phyloP scores from a whole-genome alignment of 345 rosid genomes.

The Geranium brycei region DNA sequence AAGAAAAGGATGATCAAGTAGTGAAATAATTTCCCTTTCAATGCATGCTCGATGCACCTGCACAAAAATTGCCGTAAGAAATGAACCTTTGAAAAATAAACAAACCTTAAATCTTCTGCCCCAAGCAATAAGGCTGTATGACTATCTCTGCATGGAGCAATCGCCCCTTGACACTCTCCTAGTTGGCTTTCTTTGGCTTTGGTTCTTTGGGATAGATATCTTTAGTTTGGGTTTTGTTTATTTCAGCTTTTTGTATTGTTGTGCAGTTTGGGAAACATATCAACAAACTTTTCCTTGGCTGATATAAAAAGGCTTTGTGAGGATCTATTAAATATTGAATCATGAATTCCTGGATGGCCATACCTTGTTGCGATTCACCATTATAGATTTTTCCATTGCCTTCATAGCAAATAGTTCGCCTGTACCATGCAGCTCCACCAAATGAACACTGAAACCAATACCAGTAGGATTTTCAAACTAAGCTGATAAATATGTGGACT shows the following conservation, averaged over 20 bases:
- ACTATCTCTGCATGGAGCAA: too few species aligned
- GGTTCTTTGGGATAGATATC: too few species aligned
- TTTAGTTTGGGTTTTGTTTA: too few species aligned
- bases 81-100: conserved; percentile 2
- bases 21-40: conserved; percentile 86
- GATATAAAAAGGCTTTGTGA: not conserved
- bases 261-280: too few species aligned
- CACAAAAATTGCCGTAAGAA: not conserved
- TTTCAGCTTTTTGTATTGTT: too few species aligned
- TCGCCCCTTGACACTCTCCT: too few species aligned
- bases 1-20: conserved; percentile 90
- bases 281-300: too few species aligned
- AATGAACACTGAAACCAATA: conserved; percentile 48
- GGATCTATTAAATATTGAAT: not conserved
- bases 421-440: conserved; percentile 72
- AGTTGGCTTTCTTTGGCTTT: too few species aligned
- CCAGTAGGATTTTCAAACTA: not conserved
- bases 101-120: not conserved
- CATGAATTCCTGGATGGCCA: conserved; percentile 2
- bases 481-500: too few species aligned
- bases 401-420: conserved; percentile 83
- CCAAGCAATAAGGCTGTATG: not conserved
- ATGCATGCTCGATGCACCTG: conserved; percentile 92
- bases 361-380: conserved; percentile 92
- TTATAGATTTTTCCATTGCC: conserved; percentile 86